Evolutionary conservation across 495 filamentous ascomycete species (phyloP).

Genomic region (Penicillium bialowiezense): DNA sequence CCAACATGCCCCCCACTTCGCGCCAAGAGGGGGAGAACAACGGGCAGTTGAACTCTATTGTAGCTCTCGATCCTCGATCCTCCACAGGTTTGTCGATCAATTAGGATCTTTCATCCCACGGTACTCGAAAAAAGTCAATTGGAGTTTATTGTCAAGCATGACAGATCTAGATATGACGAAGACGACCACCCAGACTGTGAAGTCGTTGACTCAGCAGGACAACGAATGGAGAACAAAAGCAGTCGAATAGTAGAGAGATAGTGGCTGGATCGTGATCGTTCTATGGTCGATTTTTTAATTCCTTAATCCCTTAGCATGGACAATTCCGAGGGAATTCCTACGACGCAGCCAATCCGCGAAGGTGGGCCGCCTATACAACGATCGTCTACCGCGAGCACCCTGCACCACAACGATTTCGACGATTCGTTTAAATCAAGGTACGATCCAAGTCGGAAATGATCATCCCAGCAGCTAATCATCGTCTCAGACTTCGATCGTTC

Average conservation of each 20-base stretch:
- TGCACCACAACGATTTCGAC: constrained; percentile 23
- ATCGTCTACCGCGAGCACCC: constrained; percentile 13
- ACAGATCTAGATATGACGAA: not conserved
- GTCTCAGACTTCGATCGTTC: constrained; percentile 18
- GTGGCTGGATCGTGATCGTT: too few relatives aligned
- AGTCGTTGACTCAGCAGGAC: constrained; percentile 7
- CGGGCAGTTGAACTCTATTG: too few relatives aligned
- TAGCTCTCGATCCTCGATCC: too few relatives aligned
- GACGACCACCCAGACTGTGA: not conserved
- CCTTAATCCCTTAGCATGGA: too few relatives aligned
- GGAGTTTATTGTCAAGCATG: not conserved
- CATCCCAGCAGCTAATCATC: not conserved
- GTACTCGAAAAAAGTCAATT: not conserved
- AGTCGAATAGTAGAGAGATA: too few relatives aligned
- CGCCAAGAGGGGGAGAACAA: too few relatives aligned
- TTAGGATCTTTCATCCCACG: not conserved
- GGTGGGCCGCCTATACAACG: constrained; percentile 1
- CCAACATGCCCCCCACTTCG: too few relatives aligned
- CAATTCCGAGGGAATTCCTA: not conserved
- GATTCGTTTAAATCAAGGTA: constrained; percentile 23
- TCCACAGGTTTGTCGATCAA: too few relatives aligned
- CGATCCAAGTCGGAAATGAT: not conserved
- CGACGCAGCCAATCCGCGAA: not conserved
- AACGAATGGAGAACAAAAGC: not conserved
- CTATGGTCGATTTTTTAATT: too few relatives aligned